Evolutionary conservation across 345 rosid genomes (phyloP).

Genomic region (Citrus glauca): DNA sequence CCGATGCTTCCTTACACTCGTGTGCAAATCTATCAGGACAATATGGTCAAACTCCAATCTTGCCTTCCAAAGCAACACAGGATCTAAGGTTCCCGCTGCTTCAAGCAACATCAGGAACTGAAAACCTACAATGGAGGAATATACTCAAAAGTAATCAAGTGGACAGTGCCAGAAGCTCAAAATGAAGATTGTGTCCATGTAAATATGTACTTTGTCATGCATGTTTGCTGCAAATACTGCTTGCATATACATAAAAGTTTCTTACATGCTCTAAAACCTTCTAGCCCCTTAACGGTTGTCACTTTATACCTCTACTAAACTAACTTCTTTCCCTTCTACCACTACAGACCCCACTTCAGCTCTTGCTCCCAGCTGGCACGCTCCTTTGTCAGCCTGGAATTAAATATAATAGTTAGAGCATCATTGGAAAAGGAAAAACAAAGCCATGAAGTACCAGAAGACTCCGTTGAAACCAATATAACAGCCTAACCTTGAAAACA

Average conservation of each 20-base stretch:
- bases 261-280: slow-evolving; percentile 6
- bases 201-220: neutral
- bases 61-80: slow-evolving; percentile 1
- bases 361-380: neutral
- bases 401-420: neutral
- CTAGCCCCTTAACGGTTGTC: neutral
- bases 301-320: neutral
- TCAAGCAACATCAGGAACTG: slow-evolving; percentile 11
- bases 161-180: neutral
- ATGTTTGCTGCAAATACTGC: neutral
- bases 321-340: neutral
- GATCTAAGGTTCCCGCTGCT: slow-evolving; percentile 17
- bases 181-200: neutral
- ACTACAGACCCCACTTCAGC: slow-evolving; percentile 1
- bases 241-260: neutral
- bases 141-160: neutral
- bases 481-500: neutral
- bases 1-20: slow-evolving; percentile 16
- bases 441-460: neutral
- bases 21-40: slow-evolving; percentile 5
- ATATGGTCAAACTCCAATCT: slow-evolving; percentile 5
- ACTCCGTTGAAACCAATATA: neutral
- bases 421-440: neutral
- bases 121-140: neutral
- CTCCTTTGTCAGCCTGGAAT: neutral